These are phyloP conservation scores for Aegilops umbellulata DNA, from an alignment of 176 grass and related monocot species.

Conservation along the genomic window DNA sequence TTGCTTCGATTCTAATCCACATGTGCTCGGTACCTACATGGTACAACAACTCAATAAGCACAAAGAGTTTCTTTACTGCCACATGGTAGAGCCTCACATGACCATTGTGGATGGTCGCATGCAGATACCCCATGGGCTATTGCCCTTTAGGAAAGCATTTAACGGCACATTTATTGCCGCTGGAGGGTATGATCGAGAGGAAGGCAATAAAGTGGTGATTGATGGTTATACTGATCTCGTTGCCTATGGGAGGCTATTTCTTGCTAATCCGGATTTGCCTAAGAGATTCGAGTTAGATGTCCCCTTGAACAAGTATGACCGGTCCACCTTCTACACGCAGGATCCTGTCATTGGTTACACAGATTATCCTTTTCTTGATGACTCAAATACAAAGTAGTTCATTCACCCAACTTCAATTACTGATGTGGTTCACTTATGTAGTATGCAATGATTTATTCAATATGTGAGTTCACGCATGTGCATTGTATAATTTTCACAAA, in stretches of 20 bases:
- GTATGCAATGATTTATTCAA: neutral
- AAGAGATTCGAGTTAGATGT: slow-evolving; percentile 12
- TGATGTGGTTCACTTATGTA: neutral
- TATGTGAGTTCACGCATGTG: neutral
- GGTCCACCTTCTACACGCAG: slow-evolving; percentile 28
- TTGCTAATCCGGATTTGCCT: slow-evolving; percentile 27
- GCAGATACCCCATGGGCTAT: neutral
- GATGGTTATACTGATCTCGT: slow-evolving; percentile 28
- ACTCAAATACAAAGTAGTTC: neutral
- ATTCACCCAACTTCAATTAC: neutral
- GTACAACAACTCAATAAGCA: slow-evolving; percentile 23
- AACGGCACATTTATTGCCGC: slow-evolving; percentile 18
- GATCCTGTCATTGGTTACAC: slow-evolving; percentile 33
- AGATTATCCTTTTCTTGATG: slow-evolving; percentile 24
- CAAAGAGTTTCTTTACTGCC: neutral
- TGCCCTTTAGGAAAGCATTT: slow-evolving; percentile 14
- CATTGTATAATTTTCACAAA: neutral
- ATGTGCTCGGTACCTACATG: neutral
- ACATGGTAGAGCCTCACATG: slow-evolving; percentile 44
- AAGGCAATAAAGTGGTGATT: slow-evolving; percentile 17
- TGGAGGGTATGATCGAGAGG: slow-evolving; percentile 1
- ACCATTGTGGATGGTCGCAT: neutral
- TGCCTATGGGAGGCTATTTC: slow-evolving; percentile 24
- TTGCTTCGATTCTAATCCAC: neutral
- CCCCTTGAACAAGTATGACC: slow-evolving; percentile 17